Conservation (phyloP, 768 basidiomycete genomes). For the Russula vinacea region DNA sequence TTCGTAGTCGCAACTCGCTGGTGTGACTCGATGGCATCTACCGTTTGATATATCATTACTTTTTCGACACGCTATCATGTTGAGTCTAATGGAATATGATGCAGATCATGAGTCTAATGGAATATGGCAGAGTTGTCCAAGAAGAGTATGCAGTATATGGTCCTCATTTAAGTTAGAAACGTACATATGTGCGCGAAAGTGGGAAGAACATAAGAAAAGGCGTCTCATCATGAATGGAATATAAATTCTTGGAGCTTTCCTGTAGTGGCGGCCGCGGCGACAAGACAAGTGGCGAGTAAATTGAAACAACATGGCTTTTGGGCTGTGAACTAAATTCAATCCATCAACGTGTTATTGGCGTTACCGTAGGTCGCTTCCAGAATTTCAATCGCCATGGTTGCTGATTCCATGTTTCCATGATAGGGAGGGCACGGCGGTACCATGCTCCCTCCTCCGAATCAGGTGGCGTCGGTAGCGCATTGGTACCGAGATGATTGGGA, state of each 20-base stretch:
- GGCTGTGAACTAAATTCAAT: background rate
- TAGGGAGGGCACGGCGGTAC: background rate
- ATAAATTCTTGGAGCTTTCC: background rate
- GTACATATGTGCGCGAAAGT: background rate
- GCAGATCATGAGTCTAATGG: background rate
- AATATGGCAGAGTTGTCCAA: background rate
- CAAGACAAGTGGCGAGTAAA: background rate
- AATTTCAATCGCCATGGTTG: conserved; percentile 1
- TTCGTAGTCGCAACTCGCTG: background rate
- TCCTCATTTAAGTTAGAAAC: background rate
- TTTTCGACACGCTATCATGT: background rate
- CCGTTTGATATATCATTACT: background rate
- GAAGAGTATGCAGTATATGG: background rate
- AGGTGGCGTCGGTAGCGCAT: conserved; percentile 35
- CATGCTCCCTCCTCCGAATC: conserved; percentile 34
- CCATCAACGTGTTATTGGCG: background rate
- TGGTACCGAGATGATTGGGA: background rate
- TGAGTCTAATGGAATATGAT: background rate
- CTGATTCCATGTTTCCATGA: background rate
- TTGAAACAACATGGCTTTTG: background rate
- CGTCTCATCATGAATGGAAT: background rate
- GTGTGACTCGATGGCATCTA: background rate
- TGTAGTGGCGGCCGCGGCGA: background rate
- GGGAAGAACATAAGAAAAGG: too few species aligned
- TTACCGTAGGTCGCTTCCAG: conserved; percentile 3